phyloP scores from a whole-genome alignment of 2,329 filamentous ascomycete genomes.

The Cadophora gregata region DNA sequence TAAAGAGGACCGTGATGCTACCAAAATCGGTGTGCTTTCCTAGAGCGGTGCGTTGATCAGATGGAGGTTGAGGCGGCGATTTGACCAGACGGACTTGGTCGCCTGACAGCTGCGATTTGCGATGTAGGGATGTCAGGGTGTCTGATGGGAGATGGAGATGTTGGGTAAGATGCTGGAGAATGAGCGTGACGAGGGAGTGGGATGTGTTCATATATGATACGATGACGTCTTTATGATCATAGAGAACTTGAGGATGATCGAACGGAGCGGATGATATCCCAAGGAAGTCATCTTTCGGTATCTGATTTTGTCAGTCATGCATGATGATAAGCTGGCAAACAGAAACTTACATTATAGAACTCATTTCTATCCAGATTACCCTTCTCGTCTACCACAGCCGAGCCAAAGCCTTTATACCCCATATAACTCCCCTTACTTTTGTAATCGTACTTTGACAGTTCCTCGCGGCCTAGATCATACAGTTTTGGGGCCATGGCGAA shows the following conservation, averaged over 20 bases:
- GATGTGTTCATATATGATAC: constrained; percentile 34
- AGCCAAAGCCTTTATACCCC: constrained; percentile 39
- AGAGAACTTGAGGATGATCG: constrained; percentile 35
- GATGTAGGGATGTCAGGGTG: constrained; percentile 35
- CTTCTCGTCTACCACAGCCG: constrained; percentile 35
- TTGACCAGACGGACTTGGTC: constrained; percentile 40
- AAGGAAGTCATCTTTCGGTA: constrained; percentile 41
- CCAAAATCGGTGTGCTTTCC: constrained; percentile 49
- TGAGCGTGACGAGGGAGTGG: constrained; percentile 33
- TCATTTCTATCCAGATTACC: constrained; percentile 41
- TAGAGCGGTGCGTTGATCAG: constrained; percentile 33
- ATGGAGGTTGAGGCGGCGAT: constrained; percentile 38
- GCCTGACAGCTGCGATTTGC: constrained; percentile 29
- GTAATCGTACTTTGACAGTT: constrained; percentile 62
- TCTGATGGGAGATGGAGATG: constrained; percentile 36
- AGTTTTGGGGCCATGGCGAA: constrained; percentile 35
- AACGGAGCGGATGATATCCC: constrained; percentile 31
- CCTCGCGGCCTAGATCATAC: constrained; percentile 51
- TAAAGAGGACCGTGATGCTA: constrained; percentile 49
- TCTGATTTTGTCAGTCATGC: constrained; percentile 23
- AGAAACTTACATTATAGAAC: constrained; percentile 38
- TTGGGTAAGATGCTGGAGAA: constrained; percentile 37
- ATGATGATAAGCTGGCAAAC: background rate
- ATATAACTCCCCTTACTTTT: constrained; percentile 35
- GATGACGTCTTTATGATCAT: constrained; percentile 30